Percentiles rank a stretch among this genome's conserved stretches.
These are phyloP conservation scores for Polyporus arcularius DNA, from an alignment of 768 basidiomycete species.

Conservation along the genomic window DNA sequence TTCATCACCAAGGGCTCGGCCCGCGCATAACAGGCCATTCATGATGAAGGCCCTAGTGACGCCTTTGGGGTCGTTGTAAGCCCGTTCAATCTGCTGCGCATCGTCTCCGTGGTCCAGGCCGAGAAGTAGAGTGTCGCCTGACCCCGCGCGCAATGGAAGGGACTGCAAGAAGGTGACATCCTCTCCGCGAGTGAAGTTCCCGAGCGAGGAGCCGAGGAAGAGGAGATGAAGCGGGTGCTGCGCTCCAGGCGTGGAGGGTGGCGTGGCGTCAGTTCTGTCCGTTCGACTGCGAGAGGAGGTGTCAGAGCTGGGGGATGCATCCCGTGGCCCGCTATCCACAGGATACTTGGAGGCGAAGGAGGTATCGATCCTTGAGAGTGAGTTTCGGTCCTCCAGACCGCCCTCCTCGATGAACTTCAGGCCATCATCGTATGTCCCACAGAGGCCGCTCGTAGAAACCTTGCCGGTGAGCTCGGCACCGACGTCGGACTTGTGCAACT, in stretches of 20 bases:
- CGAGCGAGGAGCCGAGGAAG: constrained; percentile 90
- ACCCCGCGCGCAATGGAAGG: constrained; percentile 73
- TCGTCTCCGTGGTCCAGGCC: constrained; percentile 89
- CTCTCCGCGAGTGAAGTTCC: constrained; percentile 79
- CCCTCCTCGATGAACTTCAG: constrained; percentile 75
- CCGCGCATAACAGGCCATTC: constrained; percentile 78
- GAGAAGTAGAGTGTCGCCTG: constrained; percentile 81
- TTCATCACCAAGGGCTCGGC: constrained; percentile 67
- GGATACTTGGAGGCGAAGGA: constrained; percentile 18
- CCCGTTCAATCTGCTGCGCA: constrained; percentile 68
- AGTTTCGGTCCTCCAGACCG: constrained; percentile 43
- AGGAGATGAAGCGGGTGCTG: constrained; percentile 72
- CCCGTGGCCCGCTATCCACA: constrained; percentile 22
- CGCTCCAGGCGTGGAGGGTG: constrained; percentile 51
- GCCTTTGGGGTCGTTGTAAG: constrained; percentile 84
- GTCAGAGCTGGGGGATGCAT: constrained; percentile 43
- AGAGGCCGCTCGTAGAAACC: constrained; percentile 79
- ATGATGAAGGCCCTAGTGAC: constrained; percentile 78
- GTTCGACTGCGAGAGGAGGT: constrained; percentile 23
- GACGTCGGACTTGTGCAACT: constrained; percentile 63
- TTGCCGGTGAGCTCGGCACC: constrained; percentile 67
- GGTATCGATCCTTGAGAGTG: constrained; percentile 13
- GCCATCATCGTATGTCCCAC: constrained; percentile 91
- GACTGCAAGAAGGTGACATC: constrained; percentile 74
- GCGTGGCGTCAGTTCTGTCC: constrained; percentile 26